Evolutionary conservation across 163 green algal species (phyloP), one percentile per base, ranked within the genome.

Genomic region (Trebouxia gelatinosa): DNA sequence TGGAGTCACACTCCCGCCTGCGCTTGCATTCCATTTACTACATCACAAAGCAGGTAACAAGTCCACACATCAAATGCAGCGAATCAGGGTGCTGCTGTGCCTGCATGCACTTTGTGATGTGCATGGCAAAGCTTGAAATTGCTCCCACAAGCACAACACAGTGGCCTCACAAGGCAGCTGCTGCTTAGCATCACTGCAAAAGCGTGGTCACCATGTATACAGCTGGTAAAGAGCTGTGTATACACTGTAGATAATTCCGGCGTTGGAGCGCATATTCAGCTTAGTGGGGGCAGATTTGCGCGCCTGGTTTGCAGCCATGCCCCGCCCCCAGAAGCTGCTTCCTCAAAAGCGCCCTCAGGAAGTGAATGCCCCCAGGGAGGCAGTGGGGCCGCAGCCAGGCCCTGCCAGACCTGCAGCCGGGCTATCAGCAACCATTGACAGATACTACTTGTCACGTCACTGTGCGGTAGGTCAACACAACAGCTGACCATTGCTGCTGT

Each of bases 1-100:
- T 96, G 59, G 91, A 94, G 64, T 67, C 77, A 5, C 38, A 71
- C 16, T 87, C 89, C 5, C 39, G 59, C 31, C 84, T 98, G 77
- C 87, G 92, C 17, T 85, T 98, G 28, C 83, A 99, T 80, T 91
- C 77, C 9, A 70, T 75, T 9, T 99, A 99, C 89, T 99, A 99
- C 90, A 97, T 98, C 85, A 92, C 84, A 16, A 96, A 95, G 74
- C 90, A 95, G 83, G 68, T 76, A 26, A 23, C 5, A 28, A 23
- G 48, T 7, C 48, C 79, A 77, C 31, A 28, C 59, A 28, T 59
- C 48, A 28, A 28, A 23, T 59, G 46, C 7, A 65, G 32, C 72
- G 54, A 7, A 23, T 70, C 2, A 70, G 39, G 21, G 40, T 29
- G 26, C 71, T 54, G n/a, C 40, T 26, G 32, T 48, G 13, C 39